Base-by-base conservation (phyloP, 192 early-diverging fungal genomes). In the Pilaira anomala region DNA sequence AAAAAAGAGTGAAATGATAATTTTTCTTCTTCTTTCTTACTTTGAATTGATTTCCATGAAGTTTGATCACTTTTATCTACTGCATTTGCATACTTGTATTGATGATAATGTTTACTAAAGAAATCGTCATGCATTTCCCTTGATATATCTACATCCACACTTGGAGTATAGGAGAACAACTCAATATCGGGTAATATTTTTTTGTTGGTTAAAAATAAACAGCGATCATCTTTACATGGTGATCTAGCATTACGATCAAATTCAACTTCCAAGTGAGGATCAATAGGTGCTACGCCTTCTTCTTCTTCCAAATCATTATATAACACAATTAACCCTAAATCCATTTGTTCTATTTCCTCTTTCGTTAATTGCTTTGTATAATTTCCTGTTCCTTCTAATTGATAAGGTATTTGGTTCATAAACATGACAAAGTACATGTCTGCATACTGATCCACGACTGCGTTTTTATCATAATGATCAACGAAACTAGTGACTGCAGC, bases 351-450 rank as follows among this genome's bases (percentile, higher is more conserved):
- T 25, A 52, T 46, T 22, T 63, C 62, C 5, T 13, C 12, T 48
- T n/a, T 12, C 3, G 60, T 21, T 0, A 62, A n/a, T 21, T 36
- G 28, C 36, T 33, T 46, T 0, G n/a, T 30, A 24, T 62, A 16
- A 30, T 36, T 33, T 8, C 41, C 36, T 19, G 21, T 13, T 8
- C 67, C 60, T 56, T 84, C 72, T 7, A 82, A 60, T 28, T 78
- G 76, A 56, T 82, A 82, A 2, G 83, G 78, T 13, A 73, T 77
- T 33, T 84, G 76, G 44, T 84, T 84, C 67, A 80, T 68, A 41
- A 71, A 84, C 2, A 71, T 74, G 7, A 76, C 77, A 65, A 78
- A 84, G 52, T 84, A 84, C 70, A 80, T 74, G 28, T 84, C 83
- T 11, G 76, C 78, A 49, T 77, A 82, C 1, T 72, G 75, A 67